Percentiles rank a stretch among this genome's conserved stretches.
phyloP scores from a whole-genome alignment of 352 stramenopile genomes.

The Phytophthora foliorum region DNA sequence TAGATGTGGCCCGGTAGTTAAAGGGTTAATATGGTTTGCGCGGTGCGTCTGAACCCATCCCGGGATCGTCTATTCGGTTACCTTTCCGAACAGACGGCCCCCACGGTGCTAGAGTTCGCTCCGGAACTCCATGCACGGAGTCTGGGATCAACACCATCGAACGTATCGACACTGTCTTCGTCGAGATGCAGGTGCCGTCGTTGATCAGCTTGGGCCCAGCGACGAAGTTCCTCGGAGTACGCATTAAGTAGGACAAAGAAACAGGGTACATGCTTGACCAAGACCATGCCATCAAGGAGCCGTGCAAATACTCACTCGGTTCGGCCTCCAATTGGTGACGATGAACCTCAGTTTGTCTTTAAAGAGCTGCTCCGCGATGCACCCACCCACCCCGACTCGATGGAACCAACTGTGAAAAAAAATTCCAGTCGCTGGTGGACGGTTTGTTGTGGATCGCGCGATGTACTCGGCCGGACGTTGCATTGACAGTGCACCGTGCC shows the following conservation, averaged over 20 bases:
- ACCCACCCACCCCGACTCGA: not conserved
- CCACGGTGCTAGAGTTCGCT: no score
- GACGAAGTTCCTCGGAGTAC: slow-evolving; percentile 5
- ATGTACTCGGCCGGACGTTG: slow-evolving; percentile 14
- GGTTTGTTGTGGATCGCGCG: slow-evolving; percentile 9
- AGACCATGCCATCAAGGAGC: not conserved
- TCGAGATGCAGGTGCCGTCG: not conserved
- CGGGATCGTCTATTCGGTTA: no score
- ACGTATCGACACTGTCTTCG: slow-evolving; percentile 7
- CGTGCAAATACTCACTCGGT: not conserved
- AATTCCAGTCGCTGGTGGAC: slow-evolving; percentile 13
- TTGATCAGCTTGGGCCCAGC: slow-evolving; percentile 1
- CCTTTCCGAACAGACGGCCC: no score
- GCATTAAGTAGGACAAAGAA: slow-evolving; percentile 6
- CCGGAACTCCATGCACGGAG: no score
- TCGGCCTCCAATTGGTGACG: not conserved
- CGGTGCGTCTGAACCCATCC: no score
- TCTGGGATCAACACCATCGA: no score
- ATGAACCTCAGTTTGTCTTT: not conserved
- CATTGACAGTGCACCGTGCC: not conserved
- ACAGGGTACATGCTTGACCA: slow-evolving; percentile 4
- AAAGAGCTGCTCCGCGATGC: not conserved
- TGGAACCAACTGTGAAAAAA: not conserved
- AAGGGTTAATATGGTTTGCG: no score
- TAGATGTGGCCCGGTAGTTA: slow-evolving; percentile 7